A percentile compares a stretch with the other conserved stretches of the same genome.
Conservation (phyloP, 2,329 filamentous ascomycete species). For the Calonectria hawksworthii region DNA sequence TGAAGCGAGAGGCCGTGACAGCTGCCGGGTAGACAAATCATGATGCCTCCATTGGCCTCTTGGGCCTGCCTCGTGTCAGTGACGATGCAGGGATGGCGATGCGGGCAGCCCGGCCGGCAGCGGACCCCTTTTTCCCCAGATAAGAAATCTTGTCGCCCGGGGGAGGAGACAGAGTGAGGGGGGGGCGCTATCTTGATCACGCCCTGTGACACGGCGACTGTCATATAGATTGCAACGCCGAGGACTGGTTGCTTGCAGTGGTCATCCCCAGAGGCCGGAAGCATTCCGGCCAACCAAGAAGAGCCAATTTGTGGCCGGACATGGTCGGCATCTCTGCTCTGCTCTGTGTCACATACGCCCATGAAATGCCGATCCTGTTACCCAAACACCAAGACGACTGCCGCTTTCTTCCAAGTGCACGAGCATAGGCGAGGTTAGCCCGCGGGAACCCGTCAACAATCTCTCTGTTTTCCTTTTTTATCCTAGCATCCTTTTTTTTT, state of each 20-base stretch:
- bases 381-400: slow-evolving; percentile 5
- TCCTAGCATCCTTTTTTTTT: not conserved
- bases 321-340: slow-evolving; percentile 34
- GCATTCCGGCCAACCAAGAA: slow-evolving; percentile 48
- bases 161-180: not conserved
- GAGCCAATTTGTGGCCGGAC: slow-evolving; percentile 40
- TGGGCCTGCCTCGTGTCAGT: not conserved
- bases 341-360: not conserved
- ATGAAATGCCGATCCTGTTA: slow-evolving; percentile 11
- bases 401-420: not conserved
- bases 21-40: not conserved
- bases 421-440: not conserved
- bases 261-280: slow-evolving; percentile 48
- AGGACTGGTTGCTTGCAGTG: slow-evolving; percentile 39
- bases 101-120: slow-evolving; percentile 27
- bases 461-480: not conserved
- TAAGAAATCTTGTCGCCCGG: not conserved
- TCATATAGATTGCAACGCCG: slow-evolving; percentile 26
- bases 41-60: slow-evolving; percentile 1
- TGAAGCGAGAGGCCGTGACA: slow-evolving; percentile 4
- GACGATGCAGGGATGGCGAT: slow-evolving; percentile 4
- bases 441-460: not conserved
- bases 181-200: slow-evolving; percentile 7
- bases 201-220: slow-evolving; percentile 10
- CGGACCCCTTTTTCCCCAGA: slow-evolving; percentile 21